Evolutionary conservation across 768 basidiomycete species (phyloP), one percentile per base, ranked within the genome.

Genomic region (Hygrophorus pudorinus): DNA sequence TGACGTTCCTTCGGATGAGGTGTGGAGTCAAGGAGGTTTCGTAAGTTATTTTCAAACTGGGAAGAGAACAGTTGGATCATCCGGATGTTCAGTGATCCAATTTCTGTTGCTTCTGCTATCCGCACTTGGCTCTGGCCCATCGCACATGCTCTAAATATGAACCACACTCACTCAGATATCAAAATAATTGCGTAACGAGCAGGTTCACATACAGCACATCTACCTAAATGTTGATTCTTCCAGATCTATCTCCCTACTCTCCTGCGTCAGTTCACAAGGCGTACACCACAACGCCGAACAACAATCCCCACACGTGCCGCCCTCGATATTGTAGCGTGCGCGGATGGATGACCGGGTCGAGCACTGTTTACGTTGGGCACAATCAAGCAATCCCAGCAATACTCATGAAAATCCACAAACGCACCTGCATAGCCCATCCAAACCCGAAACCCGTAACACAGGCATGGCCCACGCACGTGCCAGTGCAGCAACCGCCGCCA

Each of bases 231-330:
- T 24, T 3, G 24, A 24, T 56, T 73, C 72, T 51, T 75, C 73
- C 43, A 69, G 54, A 51, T 66, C 64, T 10, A 76, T 48, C 48
- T 76, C 73, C 24, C 64, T 61, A 27, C 59, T 59, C 48, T 71
- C 73, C 53, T 76, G 75, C 0, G 63, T 62, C 34, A 76, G 66
- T 10, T 63, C 64, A 53, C 76, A 78, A 17, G 73, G 65, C 0
- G 53, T 50, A 51, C 73, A 76, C 49, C 60, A 75, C 21, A 57
- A 63, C 0, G 66, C 55, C 3, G 62, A 43, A 31, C 54, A 54
- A 48, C 67, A 75, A 46, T 75, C 74, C 2, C 60, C 59, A 42
- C 59, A 57, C 10, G 56, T 50, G 13, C 62, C 60, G 12, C 75
- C 76, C 18, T 61, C 60, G 54, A 77, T 73, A 40, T 57, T 58